Evolutionary conservation across 306 rosid genomes (phyloP).

Genomic region (Sicyos baderoa): DNA sequence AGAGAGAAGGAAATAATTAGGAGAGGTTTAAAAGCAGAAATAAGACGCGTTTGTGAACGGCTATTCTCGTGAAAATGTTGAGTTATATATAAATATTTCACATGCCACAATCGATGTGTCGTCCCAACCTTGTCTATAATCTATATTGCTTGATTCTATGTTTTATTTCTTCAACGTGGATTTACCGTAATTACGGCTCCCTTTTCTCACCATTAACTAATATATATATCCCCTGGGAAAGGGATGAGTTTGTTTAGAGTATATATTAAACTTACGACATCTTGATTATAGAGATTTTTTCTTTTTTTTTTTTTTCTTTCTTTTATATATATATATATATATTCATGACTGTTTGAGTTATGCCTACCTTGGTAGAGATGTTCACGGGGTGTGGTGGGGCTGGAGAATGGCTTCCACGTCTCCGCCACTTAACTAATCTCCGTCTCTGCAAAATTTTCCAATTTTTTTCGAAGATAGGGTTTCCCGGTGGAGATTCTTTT

Average conservation of each 20-base stretch:
- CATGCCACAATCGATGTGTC: conserved; percentile 13
- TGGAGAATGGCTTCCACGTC: no score
- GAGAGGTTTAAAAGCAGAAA: neutral
- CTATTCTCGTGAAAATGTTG: neutral
- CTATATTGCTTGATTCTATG: neutral
- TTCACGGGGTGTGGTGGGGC: no score
- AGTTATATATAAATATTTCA: neutral
- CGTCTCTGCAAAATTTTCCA: no score
- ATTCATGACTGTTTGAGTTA: no score
- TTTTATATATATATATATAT: no score
- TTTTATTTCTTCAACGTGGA: neutral
- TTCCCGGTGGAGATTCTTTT: no score
- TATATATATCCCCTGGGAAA: no score
- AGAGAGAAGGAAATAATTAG: neutral
- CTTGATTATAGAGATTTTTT: no score
- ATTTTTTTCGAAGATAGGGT: no score
- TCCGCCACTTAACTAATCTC: no score
- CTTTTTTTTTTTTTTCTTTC: no score
- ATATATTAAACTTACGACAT: neutral
- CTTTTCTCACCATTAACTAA: neutral
- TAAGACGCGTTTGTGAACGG: neutral
- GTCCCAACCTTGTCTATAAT: neutral
- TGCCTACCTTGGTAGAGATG: no score
- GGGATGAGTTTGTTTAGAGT: neutral
- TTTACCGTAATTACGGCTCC: neutral